Evolutionary conservation across 2,329 filamentous ascomycete species (phyloP), one percentile per base, ranked within the genome.

Genomic region (Penicillium sp.): DNA sequence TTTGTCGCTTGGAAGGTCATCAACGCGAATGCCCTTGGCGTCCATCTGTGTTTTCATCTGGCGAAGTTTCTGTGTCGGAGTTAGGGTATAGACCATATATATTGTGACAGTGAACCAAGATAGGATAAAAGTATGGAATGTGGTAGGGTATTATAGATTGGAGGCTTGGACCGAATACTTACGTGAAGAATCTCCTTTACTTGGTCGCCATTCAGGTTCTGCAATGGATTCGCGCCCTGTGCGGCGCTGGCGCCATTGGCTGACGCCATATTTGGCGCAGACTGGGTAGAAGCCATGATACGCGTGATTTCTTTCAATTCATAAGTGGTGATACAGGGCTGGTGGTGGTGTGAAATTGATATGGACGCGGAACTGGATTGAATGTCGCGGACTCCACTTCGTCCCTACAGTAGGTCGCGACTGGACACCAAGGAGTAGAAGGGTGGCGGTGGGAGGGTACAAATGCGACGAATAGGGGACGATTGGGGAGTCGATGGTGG

Each of bases 211-310:
- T 85, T 92, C 68, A 92, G 80, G 72, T 86, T 86, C 33, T 81
- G 78, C 40, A 51, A 33, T 18, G 40, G 40, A 22, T 51, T 51
- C 25, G 27, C 27, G 26, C 26, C 49, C 49, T 51, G 49, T 12
- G 40, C 49, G 11, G 40, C 18, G 11, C 12, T 40, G 29, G 47
- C 22, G 47, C 47, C 49, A 43, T 44, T 44, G 49, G 49, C 40
- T 43, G 87, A 82, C 74, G 88, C 85, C 75, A 89, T 83, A 67
- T 84, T 83, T 61, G 87, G 85, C 62, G 86, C 82, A 68, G 85
- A 77, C 78, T 94, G 90, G 69, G 92, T 86, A 60, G 89, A 92
- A 73, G 90, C 87, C 90, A 95, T 95, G 75, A 63, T 65, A 62
- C 62, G 64, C 61, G 65, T 47, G 29, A 14, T 35, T 33, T 33